Base-by-base conservation (phyloP, 2,329 filamentous ascomycete species). In the Blastomyces gilchristii region DNA sequence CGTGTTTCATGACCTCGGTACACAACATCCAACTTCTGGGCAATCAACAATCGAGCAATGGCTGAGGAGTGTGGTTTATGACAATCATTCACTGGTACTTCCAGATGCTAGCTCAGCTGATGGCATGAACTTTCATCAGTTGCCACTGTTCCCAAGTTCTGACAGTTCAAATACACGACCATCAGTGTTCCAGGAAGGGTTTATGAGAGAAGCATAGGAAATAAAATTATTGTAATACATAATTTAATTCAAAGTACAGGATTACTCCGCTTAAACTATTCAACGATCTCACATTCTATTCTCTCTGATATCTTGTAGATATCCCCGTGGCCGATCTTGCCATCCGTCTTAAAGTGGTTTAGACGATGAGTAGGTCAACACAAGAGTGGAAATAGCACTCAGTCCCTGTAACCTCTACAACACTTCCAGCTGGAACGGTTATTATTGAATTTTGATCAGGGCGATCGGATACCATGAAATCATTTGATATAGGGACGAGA, bases 361-460 rank as follows among this genome's bases (percentile, higher is more conserved):
- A 50, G 47, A 50, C 22, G 47, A 28, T 50, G 25, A 50, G 47
- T 50, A 50, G 47, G 47, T 50, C 25, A 50, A 50, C 47, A 50
- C 25, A 50, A 50, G 47, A 50, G 47, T 50, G 47, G 47, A 50
- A 22, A 50, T 50, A 50, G 47, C 47, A 50, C 6, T 22, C 47
- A 50, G 5, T 50, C 47, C 16, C 47, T 28, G 25, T 50, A 50
- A 50, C 47, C n/a, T 50, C 14, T 50, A 50, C 47, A 50, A 50
- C 16, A 50, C 47, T 50, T 28, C 14, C 47, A 50, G 25, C 47
- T 25, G 47, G 14, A 50, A 50, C 16, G 47, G 16, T 50, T 50
- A 50, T 53, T 53, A 53, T 53, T 53, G 50, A 53, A 53, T 53
- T 53, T 53, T 28, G n/a, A 53, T 53, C 50, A 53, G 50, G n/a